Evolutionary conservation across 1,284 basidiomycete species (phyloP), one percentile per base, ranked within the genome.

Genomic region (Pyrrhoderma lamaoense): DNA sequence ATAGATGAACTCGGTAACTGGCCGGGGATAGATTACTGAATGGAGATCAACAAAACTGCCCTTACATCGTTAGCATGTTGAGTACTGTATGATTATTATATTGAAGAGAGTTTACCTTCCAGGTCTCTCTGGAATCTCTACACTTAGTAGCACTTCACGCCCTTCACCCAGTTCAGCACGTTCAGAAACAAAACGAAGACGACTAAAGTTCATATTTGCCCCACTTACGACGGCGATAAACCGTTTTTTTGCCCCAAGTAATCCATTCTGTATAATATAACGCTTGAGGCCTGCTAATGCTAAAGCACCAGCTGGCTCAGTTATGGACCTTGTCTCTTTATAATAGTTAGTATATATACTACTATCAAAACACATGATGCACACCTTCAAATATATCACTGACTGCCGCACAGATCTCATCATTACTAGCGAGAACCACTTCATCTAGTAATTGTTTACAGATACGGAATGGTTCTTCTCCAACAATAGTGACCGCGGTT

Each of bases 131-230:
- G 95, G 93, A 49, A 99, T 89, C 62, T 91, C 89, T 35, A 98
- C 90, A 60, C 89, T 90, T 57, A 99, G 75, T 49, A 99, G 74
- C 0, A 89, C 95, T 67, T 99, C 96, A 49, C 89, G 80, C 34
- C 94, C 85, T 68, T 99, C 96, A 59, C 96, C 96, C 31, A 99
- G 75, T 66, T 97, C 93, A 14, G 96, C 96, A 52, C 96, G 91
- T 65, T 99, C 96, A 13, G 96, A 89, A 21, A 99, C 95, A 64
- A 99, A 99, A 5, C 96, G 80, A 43, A 99, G 69, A 22, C 96
- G 80, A 58, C 92, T 89, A 68, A 99, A 99, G 72, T 99, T 98
- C 92, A 99, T 97, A 69, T 99, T 99, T 13, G 96, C 96, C 25
- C 96, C 96, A 58, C 89, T 93, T 56, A 99, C 75, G 49, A 98